phyloP scores from a whole-genome alignment of 208 protist genomes.

The Leishmania martiniquensis region DNA sequence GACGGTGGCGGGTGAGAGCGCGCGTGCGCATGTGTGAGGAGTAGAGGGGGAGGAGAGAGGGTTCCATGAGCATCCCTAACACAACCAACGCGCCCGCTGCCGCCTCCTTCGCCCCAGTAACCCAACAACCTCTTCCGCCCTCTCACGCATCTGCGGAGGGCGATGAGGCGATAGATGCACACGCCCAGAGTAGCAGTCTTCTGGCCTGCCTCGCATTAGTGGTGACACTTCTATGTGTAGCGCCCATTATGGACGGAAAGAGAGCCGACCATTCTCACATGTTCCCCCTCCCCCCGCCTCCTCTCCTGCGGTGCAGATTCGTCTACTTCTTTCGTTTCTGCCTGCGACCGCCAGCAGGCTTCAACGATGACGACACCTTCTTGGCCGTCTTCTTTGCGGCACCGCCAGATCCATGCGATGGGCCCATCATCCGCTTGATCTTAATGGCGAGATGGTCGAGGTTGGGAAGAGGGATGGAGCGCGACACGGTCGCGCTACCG shows the following conservation, averaged over 20 bases:
- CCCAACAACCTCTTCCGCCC: background rate
- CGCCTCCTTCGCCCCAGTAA: background rate
- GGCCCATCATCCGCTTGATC: constrained; percentile 2
- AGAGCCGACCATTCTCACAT: background rate
- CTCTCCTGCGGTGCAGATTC: background rate
- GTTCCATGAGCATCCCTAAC: background rate
- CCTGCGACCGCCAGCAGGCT: too few relatives aligned
- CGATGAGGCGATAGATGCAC: background rate
- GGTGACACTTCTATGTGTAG: constrained; percentile 1
- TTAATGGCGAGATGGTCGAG: constrained; percentile 22
- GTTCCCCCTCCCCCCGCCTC: background rate
- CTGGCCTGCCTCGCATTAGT: background rate
- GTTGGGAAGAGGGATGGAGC: constrained; percentile 37
- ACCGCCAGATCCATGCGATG: background rate
- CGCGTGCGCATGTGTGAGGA: too few relatives aligned
- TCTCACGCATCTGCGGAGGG: background rate
- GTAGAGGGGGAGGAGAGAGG: background rate
- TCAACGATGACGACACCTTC: background rate
- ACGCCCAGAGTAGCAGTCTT: background rate
- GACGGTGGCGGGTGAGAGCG: too few relatives aligned
- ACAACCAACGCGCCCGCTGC: background rate
- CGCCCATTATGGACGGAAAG: background rate
- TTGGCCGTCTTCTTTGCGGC: constrained; percentile 8
- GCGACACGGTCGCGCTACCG: constrained; percentile 10
- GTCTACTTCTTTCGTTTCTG: constrained; percentile 2